Percentiles rank a stretch among this genome's conserved stretches.
These are phyloP conservation scores for Bromus sterilis DNA, from an alignment of 176 grass and related monocot genomes.

Conservation along the genomic window DNA sequence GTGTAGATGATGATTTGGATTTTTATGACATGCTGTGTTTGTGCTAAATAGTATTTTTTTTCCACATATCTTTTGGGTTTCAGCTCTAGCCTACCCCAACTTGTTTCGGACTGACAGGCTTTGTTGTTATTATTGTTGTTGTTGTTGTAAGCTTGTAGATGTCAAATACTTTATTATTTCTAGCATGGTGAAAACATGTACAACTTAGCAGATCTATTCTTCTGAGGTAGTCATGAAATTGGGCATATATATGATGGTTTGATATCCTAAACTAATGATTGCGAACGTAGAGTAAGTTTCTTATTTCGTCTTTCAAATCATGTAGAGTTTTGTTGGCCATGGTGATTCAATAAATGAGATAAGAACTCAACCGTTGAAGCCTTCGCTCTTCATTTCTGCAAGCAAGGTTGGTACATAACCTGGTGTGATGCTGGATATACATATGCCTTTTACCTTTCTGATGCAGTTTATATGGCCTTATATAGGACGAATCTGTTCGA, in stretches of 20 bases:
- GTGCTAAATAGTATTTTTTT: not conserved
- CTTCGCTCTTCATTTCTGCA: constrained; percentile 89
- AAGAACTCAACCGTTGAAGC: constrained; percentile 68
- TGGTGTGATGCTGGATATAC: not conserved
- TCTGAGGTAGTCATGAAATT: not conserved
- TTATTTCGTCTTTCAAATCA: constrained; percentile 7
- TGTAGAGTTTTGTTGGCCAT: constrained; percentile 79
- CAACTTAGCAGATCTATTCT: not conserved
- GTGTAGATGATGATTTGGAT: not conserved
- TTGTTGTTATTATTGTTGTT: too few species aligned
- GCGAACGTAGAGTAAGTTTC: not conserved
- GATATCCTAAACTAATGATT: not conserved
- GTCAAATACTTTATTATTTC: not conserved
- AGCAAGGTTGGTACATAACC: constrained; percentile 67
- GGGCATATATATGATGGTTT: not conserved
- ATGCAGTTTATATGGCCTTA: constrained; percentile 12
- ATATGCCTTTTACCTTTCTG: constrained; percentile 6
- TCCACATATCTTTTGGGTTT: too few species aligned
- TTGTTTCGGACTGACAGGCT: too few species aligned
- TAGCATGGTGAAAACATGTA: not conserved
- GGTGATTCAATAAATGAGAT: constrained; percentile 83
- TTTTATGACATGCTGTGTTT: not conserved
- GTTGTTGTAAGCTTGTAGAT: constrained; percentile 3
- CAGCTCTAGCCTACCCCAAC: too few species aligned
- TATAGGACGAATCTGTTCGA: constrained; percentile 93